These are phyloP conservation scores for Citrus australasica DNA, from an alignment of 345 rosid species.

Conservation along the genomic window DNA sequence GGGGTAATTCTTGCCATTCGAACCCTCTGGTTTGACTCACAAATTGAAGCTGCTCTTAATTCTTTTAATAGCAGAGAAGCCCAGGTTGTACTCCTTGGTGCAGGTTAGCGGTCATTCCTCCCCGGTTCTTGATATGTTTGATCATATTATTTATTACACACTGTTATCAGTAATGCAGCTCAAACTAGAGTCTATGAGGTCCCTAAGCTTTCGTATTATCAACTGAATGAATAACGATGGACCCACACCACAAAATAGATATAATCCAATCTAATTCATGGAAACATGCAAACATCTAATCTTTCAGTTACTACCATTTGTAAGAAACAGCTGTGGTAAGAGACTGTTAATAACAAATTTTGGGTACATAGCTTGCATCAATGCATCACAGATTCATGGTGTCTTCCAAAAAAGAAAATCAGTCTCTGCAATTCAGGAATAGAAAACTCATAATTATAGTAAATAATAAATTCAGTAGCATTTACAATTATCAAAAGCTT, in stretches of 20 bases:
- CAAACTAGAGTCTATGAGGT: not conserved
- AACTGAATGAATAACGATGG: not conserved
- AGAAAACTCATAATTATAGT: not conserved
- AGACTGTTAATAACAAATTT: not conserved
- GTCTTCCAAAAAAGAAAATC: not conserved
- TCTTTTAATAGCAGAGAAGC: slow-evolving; percentile 46
- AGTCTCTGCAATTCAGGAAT: not conserved
- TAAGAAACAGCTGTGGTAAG: not conserved
- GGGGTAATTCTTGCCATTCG: slow-evolving; percentile 85
- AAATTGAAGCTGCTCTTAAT: slow-evolving; percentile 64
- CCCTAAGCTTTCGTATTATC: not conserved
- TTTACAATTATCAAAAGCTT: not conserved
- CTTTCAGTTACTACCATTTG: not conserved
- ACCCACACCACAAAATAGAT: not conserved
- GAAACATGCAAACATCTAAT: not conserved
- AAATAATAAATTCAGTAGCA: not conserved
- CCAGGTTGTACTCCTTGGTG: slow-evolving; percentile 88
- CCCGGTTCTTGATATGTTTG: not conserved
- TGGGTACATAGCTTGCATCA: not conserved
- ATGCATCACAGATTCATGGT: not conserved
- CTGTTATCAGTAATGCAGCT: not conserved
- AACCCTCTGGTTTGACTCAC: slow-evolving; percentile 89
- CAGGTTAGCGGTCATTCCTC: slow-evolving; percentile 52
- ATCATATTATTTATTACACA: not conserved
- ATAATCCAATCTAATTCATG: not conserved